A percentile compares a stretch with the other conserved stretches of the same genome.
Conservation (phyloP, 805 yeast species). For the Ogataea parapolymorpha region DNA sequence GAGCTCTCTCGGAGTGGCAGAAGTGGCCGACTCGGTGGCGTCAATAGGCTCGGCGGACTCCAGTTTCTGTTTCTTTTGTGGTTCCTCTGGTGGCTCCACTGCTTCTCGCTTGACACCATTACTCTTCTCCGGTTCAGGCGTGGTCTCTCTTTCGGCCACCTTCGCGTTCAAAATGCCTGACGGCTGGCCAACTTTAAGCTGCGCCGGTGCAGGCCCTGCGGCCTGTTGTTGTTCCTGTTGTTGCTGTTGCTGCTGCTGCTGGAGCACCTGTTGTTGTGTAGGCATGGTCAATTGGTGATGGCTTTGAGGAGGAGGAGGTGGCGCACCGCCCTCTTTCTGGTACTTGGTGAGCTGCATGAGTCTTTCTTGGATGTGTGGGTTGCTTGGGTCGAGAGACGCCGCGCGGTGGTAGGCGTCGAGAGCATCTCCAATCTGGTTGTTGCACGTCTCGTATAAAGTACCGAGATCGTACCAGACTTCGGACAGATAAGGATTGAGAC, state of each 20-base stretch:
- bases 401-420: conserved; percentile 97
- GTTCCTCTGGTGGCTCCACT: conserved; percentile 3
- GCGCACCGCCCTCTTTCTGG: conserved; percentile 65
- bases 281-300: conserved; percentile 49
- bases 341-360: conserved; percentile 77
- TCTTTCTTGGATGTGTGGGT: conserved; percentile 91
- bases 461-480: conserved; percentile 99
- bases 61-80: conserved; percentile 13
- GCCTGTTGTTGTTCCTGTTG: conserved; percentile 32
- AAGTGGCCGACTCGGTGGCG: background rate
- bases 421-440: conserved; percentile 92
- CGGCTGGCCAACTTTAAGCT: conserved; percentile 29
- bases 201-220: conserved; percentile 30
- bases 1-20: conserved; percentile 1
- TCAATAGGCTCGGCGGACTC: conserved; percentile 1
- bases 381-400: conserved; percentile 89
- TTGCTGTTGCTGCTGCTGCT: conserved; percentile 34
- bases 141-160: background rate
- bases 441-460: conserved; percentile 94
- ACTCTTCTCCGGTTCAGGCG: background rate
- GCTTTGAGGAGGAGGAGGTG: conserved; percentile 52
- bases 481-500: conserved; percentile 91
- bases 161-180: conserved; percentile 15
- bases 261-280: conserved; percentile 37
- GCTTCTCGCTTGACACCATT: conserved; percentile 10